phyloP scores from a whole-genome alignment of 352 stramenopile genomes.

The Phytopythium helicoides region DNA sequence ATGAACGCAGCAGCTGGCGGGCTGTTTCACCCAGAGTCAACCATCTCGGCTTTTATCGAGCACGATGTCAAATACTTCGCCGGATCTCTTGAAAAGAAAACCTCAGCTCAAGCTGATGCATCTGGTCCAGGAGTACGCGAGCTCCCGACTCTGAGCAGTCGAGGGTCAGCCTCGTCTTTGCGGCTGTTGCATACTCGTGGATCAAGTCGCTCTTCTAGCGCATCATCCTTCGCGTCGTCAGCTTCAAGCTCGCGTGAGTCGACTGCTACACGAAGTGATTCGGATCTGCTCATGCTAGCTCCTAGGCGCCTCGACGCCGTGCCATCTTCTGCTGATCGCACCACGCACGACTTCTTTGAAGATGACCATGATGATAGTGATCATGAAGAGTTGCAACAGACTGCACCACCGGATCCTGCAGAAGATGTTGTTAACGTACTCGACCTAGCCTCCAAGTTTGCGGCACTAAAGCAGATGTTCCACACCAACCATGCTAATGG shows the following conservation, averaged over 20 bases:
- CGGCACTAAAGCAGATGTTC: conserved; percentile 58
- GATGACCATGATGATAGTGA: conserved; percentile 29
- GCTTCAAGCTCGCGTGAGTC: conserved; percentile 7
- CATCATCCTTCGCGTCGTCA: conserved; percentile 13
- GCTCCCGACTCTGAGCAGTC: conserved; percentile 1
- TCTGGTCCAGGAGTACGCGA: not conserved
- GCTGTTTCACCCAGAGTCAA: conserved; percentile 72
- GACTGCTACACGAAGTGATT: conserved; percentile 51
- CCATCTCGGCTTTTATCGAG: conserved; percentile 75
- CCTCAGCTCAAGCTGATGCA: conserved; percentile 1
- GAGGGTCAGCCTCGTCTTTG: not conserved
- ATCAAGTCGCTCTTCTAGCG: conserved; percentile 15
- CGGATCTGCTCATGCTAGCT: conserved; percentile 58
- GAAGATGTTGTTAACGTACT: not conserved
- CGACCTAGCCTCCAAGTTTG: conserved; percentile 55
- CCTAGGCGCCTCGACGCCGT: conserved; percentile 38
- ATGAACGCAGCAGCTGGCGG: conserved; percentile 65
- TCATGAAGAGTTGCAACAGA: not conserved
- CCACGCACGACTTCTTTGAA: conserved; percentile 51
- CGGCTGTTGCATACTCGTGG: conserved; percentile 3
- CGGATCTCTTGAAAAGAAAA: not conserved
- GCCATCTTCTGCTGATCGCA: conserved; percentile 51
- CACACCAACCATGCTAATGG: conserved; percentile 39
- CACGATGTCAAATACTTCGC: conserved; percentile 66
- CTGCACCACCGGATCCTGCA: too few species aligned